These are phyloP conservation scores for Aspergillus persii DNA, from an alignment of 2,329 filamentous ascomycete genomes.

Conservation along the genomic window DNA sequence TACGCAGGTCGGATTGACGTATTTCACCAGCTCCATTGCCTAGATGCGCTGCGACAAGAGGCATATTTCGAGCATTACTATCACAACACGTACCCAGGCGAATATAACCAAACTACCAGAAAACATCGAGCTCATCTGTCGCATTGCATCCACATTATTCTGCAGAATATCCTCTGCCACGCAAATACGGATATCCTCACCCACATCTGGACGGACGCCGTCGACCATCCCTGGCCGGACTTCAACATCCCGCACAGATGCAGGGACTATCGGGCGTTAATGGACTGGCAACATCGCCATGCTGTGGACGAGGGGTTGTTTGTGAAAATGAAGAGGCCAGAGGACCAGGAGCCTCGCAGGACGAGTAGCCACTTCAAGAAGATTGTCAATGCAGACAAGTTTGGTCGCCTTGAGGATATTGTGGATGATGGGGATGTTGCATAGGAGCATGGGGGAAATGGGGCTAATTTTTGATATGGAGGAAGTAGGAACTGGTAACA, in stretches of 20 bases:
- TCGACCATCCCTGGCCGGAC: not conserved
- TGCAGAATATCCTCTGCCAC: slow-evolving; percentile 3
- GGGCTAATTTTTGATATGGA: not conserved
- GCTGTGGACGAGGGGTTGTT: not conserved
- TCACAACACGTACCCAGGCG: not conserved
- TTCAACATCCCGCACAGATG: slow-evolving; percentile 1
- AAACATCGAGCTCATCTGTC: not conserved
- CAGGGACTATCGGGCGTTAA: not conserved
- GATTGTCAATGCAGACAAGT: not conserved
- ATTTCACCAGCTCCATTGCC: slow-evolving; percentile 6
- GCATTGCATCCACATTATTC: not conserved
- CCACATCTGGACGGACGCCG: not conserved
- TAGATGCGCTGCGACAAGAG: slow-evolving; percentile 4
- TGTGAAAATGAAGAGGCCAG: not conserved
- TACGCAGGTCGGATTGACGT: slow-evolving; percentile 8
- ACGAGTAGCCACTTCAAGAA: not conserved
- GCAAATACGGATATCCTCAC: not conserved
- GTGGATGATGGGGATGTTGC: not conserved
- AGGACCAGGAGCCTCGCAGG: not conserved
- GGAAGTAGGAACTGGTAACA: not conserved
- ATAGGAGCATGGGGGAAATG: not conserved
- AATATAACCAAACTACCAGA: not conserved
- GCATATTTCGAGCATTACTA: slow-evolving; percentile 5
- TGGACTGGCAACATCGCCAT: slow-evolving; percentile 1
- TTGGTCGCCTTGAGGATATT: not conserved